phyloP scores from a whole-genome alignment of 140 eudicot genomes.

The Anethum foeniculum region DNA sequence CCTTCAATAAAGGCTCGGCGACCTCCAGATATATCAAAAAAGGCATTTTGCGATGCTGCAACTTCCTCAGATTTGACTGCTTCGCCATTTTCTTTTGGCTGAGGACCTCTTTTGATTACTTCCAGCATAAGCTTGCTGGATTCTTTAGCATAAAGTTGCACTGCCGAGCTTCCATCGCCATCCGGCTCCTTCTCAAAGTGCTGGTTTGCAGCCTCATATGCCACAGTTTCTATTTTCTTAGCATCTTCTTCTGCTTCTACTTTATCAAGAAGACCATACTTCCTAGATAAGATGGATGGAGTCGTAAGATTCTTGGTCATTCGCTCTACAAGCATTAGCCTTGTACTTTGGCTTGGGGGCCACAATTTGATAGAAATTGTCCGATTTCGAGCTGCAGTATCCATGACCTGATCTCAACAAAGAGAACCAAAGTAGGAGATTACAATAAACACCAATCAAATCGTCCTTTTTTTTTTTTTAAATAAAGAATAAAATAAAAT shows the following conservation, averaged over 20 bases:
- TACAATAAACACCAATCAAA: neutral
- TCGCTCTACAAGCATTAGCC: conserved; percentile 63
- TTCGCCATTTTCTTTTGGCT: conserved; percentile 22
- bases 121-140: conserved; percentile 69
- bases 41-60: conserved; percentile 18
- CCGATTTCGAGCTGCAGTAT: conserved; percentile 28
- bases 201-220: conserved; percentile 55
- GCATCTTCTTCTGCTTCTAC: conserved; percentile 67
- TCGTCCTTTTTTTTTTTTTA: neutral
- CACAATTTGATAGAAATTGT: conserved; percentile 61
- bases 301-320: conserved; percentile 61
- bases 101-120: conserved; percentile 55
- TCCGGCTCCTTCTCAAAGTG: conserved; percentile 74
- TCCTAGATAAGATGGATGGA: conserved; percentile 62
- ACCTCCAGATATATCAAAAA: conserved; percentile 75
- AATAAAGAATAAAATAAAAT: too few species aligned
- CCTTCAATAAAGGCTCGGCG: conserved; percentile 64
- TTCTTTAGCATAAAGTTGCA: conserved; percentile 73
- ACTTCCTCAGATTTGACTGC: conserved; percentile 25
- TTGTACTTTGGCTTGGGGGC: conserved; percentile 82
- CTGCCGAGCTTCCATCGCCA: conserved; percentile 85
- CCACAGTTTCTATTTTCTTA: conserved; percentile 47
- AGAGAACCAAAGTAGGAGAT: neutral
- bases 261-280: conserved; percentile 53
- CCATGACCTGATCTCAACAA: conserved; percentile 46